Evolutionary conservation across 140 eudicot genomes (phyloP).

Genomic region (Senecio squalidus): DNA sequence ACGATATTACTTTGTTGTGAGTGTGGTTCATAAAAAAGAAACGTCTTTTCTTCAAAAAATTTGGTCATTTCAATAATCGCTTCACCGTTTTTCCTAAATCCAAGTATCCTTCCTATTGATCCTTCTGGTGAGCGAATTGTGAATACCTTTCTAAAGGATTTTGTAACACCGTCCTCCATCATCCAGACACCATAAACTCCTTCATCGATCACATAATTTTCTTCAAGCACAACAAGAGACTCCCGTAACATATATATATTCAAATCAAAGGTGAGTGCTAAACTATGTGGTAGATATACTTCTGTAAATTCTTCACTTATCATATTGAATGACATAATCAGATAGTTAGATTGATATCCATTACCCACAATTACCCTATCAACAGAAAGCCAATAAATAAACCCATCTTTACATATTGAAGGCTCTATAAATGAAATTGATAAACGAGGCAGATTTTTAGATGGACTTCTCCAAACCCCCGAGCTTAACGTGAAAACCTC

Average conservation of each 20-base stretch:
- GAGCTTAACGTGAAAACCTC: not conserved
- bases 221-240: not conserved
- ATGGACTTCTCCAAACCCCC: not conserved
- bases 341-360: not conserved
- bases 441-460: not conserved
- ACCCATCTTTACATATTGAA: not conserved
- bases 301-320: not conserved
- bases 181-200: not conserved
- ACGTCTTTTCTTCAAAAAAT: too few species aligned
- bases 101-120: not conserved
- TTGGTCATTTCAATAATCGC: too few species aligned
- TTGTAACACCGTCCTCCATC: not conserved
- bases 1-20: too few species aligned
- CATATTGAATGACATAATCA: conserved; percentile 4
- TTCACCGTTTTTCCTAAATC: too few species aligned
- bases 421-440: not conserved
- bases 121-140: not conserved
- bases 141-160: conserved; percentile 1
- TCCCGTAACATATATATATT: not conserved
- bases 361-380: not conserved
- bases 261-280: not conserved
- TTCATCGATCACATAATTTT: not conserved
- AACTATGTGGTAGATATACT: not conserved
- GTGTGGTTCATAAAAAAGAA: too few species aligned
- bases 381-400: not conserved